Evolutionary conservation across 306 rosid genomes (phyloP).

Genomic region (Castanea crenata): DNA sequence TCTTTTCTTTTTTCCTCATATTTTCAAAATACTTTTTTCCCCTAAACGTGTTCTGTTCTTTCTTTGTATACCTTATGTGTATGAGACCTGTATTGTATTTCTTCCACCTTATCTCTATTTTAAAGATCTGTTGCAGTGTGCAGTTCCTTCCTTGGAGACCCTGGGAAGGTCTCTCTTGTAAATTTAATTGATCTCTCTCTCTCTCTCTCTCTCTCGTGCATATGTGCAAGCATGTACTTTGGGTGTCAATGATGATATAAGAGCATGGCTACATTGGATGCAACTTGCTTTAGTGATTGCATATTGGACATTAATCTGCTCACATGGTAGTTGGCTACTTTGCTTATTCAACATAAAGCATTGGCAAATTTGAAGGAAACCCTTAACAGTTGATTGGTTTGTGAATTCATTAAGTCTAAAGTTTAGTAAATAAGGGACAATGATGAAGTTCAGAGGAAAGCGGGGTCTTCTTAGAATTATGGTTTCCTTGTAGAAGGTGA

Average conservation of each 20-base stretch:
- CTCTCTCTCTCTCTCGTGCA: background rate
- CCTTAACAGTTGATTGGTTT: too few relatives aligned
- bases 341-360: too few relatives aligned
- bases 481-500: too few relatives aligned
- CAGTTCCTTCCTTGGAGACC: slow-evolving; percentile 98
- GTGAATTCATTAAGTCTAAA: too few relatives aligned
- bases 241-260: background rate
- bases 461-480: too few relatives aligned
- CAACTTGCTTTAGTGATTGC: background rate
- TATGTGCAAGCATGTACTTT: background rate
- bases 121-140: slow-evolving; percentile 76
- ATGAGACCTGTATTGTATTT: slow-evolving; percentile 9
- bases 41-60: slow-evolving; percentile 1
- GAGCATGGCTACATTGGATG: background rate
- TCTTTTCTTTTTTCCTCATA: too few relatives aligned
- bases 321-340: too few relatives aligned
- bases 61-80: background rate
- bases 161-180: slow-evolving; percentile 70
- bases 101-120: slow-evolving; percentile 46
- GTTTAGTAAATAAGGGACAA: too few relatives aligned
- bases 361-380: too few relatives aligned
- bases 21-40: background rate
- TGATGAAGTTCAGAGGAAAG: too few relatives aligned
- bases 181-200: background rate
- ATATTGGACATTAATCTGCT: background rate